Evolutionary conservation across 176 grass and related monocot species (phyloP).

Genomic region (Avena insularis): DNA sequence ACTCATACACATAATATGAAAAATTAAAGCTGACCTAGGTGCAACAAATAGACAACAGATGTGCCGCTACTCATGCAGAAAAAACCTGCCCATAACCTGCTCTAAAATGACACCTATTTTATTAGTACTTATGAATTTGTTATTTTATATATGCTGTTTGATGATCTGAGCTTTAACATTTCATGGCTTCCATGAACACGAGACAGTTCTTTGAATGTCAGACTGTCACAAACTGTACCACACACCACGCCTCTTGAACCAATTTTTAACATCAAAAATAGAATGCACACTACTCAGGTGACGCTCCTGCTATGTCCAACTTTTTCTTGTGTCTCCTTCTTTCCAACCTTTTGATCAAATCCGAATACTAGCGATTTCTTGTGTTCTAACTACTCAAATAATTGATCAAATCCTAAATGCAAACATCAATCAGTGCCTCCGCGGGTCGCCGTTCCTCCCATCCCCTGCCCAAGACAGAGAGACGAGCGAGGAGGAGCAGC

Average conservation of each 20-base stretch:
- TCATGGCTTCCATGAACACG: background rate
- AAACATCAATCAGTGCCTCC: too few relatives aligned
- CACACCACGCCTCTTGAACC: constrained; percentile 12
- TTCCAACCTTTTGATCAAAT: too few relatives aligned
- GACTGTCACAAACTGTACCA: background rate
- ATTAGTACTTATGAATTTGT: background rate
- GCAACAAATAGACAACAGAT: background rate
- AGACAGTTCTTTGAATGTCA: background rate
- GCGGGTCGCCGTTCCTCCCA: too few relatives aligned
- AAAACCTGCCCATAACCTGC: background rate
- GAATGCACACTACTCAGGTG: too few relatives aligned
- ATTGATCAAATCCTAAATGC: too few relatives aligned
- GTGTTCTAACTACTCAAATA: too few relatives aligned
- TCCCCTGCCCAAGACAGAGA: too few relatives aligned
- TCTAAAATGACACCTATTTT: background rate
- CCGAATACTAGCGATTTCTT: too few relatives aligned
- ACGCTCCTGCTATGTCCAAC: too few relatives aligned
- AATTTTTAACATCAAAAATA: background rate
- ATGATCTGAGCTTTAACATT: background rate
- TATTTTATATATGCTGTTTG: background rate
- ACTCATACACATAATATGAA: background rate
- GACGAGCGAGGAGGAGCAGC: too few relatives aligned
- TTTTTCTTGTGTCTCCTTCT: too few relatives aligned
- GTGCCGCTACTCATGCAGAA: background rate
- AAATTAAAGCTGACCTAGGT: background rate